These are phyloP conservation scores for Lecanicillium sp. DNA, from an alignment of 2,329 filamentous ascomycete species.

Conservation along the genomic window DNA sequence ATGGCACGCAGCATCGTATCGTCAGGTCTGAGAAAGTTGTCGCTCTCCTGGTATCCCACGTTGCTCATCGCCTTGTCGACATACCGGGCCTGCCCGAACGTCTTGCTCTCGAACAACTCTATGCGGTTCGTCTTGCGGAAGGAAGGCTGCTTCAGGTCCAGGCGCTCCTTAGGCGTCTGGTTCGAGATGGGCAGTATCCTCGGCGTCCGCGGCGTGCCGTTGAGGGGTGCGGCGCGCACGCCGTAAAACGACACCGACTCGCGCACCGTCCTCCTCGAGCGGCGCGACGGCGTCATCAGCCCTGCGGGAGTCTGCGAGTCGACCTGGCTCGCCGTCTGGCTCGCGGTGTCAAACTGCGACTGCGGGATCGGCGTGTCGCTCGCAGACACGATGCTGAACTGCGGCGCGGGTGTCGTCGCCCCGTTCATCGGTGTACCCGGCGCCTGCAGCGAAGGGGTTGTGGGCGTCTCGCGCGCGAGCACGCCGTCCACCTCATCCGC, in stretches of 20 bases:
- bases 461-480: constrained; percentile 37
- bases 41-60: constrained; percentile 92
- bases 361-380: constrained; percentile 38
- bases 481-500: constrained; percentile 82
- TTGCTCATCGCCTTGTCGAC: constrained; percentile 96
- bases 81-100: constrained; percentile 78
- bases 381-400: constrained; percentile 37
- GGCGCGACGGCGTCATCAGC: constrained; percentile 27
- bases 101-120: constrained; percentile 74
- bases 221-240: constrained; percentile 38
- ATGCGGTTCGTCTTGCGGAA: constrained; percentile 77
- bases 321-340: constrained; percentile 22
- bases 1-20: constrained; percentile 61
- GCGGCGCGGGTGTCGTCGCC: constrained; percentile 40
- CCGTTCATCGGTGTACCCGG: constrained; percentile 38
- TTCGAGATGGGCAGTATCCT: constrained; percentile 71
- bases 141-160: constrained; percentile 70
- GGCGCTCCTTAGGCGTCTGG: constrained; percentile 71
- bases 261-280: constrained; percentile 40
- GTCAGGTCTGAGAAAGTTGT: constrained; percentile 76
- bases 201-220: constrained; percentile 46
- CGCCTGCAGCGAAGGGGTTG: constrained; percentile 28
- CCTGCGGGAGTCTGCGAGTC: constrained; percentile 21
- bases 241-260: constrained; percentile 50
- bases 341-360: constrained; percentile 9